Conservation (phyloP, 1,284 basidiomycete genomes). For the Apiotrichum mycotoxinovorans region DNA sequence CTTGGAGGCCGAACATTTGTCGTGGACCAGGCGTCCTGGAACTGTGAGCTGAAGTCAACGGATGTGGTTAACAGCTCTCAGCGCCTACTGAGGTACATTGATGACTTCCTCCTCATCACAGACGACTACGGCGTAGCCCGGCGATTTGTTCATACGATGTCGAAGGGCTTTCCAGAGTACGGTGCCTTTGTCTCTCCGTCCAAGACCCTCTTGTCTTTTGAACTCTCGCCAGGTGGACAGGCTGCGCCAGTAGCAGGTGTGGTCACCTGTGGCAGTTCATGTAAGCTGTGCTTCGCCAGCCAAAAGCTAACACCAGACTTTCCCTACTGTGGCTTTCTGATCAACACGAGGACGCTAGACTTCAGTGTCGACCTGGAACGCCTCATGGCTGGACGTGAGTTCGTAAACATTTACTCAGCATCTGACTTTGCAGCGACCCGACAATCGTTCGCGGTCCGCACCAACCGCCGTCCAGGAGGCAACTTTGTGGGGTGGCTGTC, state of each 20-base stretch:
- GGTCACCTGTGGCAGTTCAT: constrained; percentile 9
- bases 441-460: constrained; percentile 46
- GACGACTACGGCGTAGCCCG: constrained; percentile 63
- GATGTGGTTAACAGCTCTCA: constrained; percentile 43
- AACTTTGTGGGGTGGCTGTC: constrained; percentile 46
- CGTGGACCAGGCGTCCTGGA: constrained; percentile 59
- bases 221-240: constrained; percentile 23
- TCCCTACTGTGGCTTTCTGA: constrained; percentile 82
- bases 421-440: constrained; percentile 32
- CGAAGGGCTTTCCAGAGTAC: constrained; percentile 82
- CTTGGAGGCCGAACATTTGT: constrained; percentile 66
- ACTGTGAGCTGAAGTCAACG: constrained; percentile 54
- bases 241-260: constrained; percentile 23
- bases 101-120: constrained; percentile 90
- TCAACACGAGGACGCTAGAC: constrained; percentile 70
- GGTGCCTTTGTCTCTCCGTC: constrained; percentile 83
- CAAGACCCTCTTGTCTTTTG: constrained; percentile 69
- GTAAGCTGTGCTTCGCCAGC: constrained; percentile 3
- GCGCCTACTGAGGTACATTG: constrained; percentile 79
- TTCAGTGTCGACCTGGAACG: constrained; percentile 69
- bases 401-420: background rate
- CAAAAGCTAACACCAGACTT: constrained; percentile 58
- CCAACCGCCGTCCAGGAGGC: constrained; percentile 29
- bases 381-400: constrained; percentile 60
- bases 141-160: constrained; percentile 74